These are phyloP conservation scores for Apophysomyces trapeziformis DNA, from an alignment of 371 early-diverging fungal genomes.

Conservation along the genomic window DNA sequence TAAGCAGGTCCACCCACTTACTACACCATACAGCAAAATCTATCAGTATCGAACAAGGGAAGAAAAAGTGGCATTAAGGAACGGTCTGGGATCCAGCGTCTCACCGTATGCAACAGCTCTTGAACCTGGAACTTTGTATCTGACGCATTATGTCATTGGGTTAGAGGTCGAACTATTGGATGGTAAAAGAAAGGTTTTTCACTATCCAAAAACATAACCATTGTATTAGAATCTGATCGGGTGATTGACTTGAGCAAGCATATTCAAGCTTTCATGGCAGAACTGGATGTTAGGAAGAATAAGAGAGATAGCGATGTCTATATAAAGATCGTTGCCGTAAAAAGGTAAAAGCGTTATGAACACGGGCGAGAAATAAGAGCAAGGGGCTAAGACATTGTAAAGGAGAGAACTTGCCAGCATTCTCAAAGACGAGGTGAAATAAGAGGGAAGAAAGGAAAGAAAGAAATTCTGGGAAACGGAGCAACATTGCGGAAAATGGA, in stretches of 20 bases:
- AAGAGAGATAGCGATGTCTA: slow-evolving; percentile 31
- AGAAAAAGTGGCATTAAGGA: slow-evolving; percentile 26
- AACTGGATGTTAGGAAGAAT: slow-evolving; percentile 25
- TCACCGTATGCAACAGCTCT: slow-evolving; percentile 9
- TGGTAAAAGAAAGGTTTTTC: slow-evolving; percentile 6
- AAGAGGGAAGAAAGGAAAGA: too few relatives aligned
- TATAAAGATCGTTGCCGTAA: slow-evolving; percentile 19
- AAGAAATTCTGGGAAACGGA: too few relatives aligned
- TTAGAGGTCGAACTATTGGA: slow-evolving; percentile 15
- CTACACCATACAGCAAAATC: background rate
- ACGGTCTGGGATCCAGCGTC: slow-evolving; percentile 10
- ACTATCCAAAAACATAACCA: background rate
- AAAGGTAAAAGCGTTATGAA: slow-evolving; percentile 9
- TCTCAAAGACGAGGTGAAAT: slow-evolving; percentile 10
- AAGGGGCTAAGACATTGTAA: background rate
- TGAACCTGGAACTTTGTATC: slow-evolving; percentile 32
- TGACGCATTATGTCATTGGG: slow-evolving; percentile 35
- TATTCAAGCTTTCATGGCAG: slow-evolving; percentile 14
- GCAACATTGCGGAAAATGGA: too few relatives aligned
- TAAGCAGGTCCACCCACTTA: slow-evolving; percentile 29
- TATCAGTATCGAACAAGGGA: slow-evolving; percentile 23
- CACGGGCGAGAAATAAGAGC: too few relatives aligned
- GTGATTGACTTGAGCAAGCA: slow-evolving; percentile 22
- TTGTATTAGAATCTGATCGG: slow-evolving; percentile 10
- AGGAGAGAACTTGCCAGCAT: slow-evolving; percentile 14